These are phyloP conservation scores for Bipolaris bicolor DNA, from an alignment of 2,329 filamentous ascomycete species.

Conservation along the genomic window DNA sequence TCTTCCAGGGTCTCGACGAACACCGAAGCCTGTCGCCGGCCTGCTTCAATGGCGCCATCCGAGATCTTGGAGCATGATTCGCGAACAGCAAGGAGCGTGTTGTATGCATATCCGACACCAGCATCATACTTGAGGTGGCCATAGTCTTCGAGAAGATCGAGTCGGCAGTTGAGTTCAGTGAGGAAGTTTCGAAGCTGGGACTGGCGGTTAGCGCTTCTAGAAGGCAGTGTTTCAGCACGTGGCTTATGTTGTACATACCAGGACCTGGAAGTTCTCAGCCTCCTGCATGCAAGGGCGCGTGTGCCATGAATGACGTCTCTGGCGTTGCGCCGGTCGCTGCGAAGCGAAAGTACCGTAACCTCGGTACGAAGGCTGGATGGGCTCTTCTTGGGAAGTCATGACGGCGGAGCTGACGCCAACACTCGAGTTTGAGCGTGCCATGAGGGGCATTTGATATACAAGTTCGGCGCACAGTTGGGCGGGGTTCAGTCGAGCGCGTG, in stretches of 20 bases:
- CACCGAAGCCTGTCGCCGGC: constrained; percentile 80
- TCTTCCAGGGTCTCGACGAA: constrained; percentile 92
- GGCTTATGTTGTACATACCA: constrained; percentile 36
- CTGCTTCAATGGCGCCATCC: constrained; percentile 86
- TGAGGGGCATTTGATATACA: constrained; percentile 33
- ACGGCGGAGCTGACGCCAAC: constrained; percentile 39
- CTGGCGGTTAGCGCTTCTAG: constrained; percentile 23
- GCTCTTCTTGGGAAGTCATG: constrained; percentile 53
- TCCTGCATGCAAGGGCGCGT: constrained; percentile 53
- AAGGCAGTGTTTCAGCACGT: background rate
- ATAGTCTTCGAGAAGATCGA: constrained; percentile 89
- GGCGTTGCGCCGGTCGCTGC: constrained; percentile 33
- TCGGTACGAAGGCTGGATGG: constrained; percentile 42
- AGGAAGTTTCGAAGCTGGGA: constrained; percentile 77
- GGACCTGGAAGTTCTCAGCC: constrained; percentile 55
- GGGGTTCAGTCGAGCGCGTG: constrained; percentile 29
- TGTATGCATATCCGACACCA: constrained; percentile 82
- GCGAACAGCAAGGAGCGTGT: constrained; percentile 83
- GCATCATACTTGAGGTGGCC: constrained; percentile 82
- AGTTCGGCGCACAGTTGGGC: constrained; percentile 18
- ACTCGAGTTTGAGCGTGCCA: constrained; percentile 30
- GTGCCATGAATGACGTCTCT: constrained; percentile 57
- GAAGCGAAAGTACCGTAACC: constrained; percentile 45
- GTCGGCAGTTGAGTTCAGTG: constrained; percentile 80
- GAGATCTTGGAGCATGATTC: constrained; percentile 88